Base-by-base conservation (phyloP, 2,329 filamentous ascomycete genomes). In the Ambrosiella cleistominuta region DNA sequence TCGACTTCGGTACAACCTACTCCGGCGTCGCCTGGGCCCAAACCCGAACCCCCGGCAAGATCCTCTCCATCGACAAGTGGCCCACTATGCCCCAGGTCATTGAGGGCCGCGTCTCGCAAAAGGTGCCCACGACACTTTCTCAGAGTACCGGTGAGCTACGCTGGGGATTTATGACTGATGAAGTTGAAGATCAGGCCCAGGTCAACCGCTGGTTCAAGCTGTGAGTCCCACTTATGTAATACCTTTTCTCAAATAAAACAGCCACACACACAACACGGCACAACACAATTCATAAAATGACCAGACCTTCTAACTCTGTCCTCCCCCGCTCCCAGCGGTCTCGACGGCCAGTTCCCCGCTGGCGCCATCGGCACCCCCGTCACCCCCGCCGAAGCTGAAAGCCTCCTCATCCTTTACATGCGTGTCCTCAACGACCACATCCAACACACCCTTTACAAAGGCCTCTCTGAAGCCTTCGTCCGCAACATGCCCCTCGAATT, bases 141-240 rank as follows among this genome's bases (percentile, higher is more conserved):
- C 75, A 73, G 62, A 64, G 70, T 9, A 66, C 68, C 6, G 64
- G 68, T 9, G 66, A 70, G 1, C 68, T 70, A 62, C 70, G 76
- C 66, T 78, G 76, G 75, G 76, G 75, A 0, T 76, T 74, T 59
- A 69, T 73, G 39, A 72, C 77, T 42, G 69, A 75, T 6, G 63
- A 70, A 13, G 66, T 69, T 15, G 70, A 71, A 1, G 69, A 70
- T 7, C 40, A 69, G 63, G 61, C 68, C 63, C 65, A 71, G 63
- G 62, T 72, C 60, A 61, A 72, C 61, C 69, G 74, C 61, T 74
- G 72, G 69, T 78, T 78, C 67, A 78, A 78, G 64, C 66, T 78
- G 70, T 77, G 65, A 63, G 71, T 69, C 27, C 35, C 3, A 6
- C 7, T 42, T 42, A 11, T n/a, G 6, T 42, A 11, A 42, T 42